Percentiles rank a stretch among this genome's conserved stretches.
These are phyloP conservation scores for Penicillium fuscoglaucum DNA, from an alignment of 2,329 filamentous ascomycete species.

Conservation along the genomic window DNA sequence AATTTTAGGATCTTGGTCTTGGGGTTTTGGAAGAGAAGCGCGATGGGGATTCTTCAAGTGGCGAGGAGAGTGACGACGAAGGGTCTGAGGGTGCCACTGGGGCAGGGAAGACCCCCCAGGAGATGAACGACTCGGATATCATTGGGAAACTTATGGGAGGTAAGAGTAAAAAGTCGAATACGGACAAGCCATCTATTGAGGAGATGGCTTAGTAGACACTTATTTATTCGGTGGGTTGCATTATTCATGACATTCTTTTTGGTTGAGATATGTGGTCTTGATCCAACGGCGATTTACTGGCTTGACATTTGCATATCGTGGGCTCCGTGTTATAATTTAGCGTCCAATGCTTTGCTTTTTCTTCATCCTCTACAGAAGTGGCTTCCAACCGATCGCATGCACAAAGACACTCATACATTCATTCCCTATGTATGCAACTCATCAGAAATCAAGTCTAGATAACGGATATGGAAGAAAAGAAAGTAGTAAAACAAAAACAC, in stretches of 20 bases:
- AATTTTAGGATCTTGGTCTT: conserved; percentile 43
- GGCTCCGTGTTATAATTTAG: background rate
- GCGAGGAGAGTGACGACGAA: conserved; percentile 22
- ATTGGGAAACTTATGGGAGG: conserved; percentile 42
- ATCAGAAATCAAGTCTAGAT: conserved; percentile 20
- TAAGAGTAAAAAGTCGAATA: conserved; percentile 30
- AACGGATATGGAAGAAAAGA: conserved; percentile 9
- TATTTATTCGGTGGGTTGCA: background rate
- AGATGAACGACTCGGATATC: conserved; percentile 30
- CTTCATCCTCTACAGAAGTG: background rate
- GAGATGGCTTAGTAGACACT: conserved; percentile 32
- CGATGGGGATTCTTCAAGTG: conserved; percentile 21
- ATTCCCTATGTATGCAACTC: conserved; percentile 13
- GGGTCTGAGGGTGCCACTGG: conserved; percentile 4
- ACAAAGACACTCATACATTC: conserved; percentile 11
- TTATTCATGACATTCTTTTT: background rate
- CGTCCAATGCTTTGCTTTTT: background rate
- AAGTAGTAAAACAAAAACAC: conserved; percentile 23
- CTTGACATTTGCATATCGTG: conserved; percentile 4
- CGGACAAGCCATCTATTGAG: conserved; percentile 40
- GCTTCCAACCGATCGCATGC: background rate
- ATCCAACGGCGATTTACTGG: conserved; percentile 1
- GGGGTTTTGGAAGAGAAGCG: conserved; percentile 47
- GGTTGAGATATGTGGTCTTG: background rate
- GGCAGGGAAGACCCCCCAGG: conserved; percentile 15